phyloP scores from a whole-genome alignment of 176 grass and related monocot genomes.

The Chrysopogon serrulatus region DNA sequence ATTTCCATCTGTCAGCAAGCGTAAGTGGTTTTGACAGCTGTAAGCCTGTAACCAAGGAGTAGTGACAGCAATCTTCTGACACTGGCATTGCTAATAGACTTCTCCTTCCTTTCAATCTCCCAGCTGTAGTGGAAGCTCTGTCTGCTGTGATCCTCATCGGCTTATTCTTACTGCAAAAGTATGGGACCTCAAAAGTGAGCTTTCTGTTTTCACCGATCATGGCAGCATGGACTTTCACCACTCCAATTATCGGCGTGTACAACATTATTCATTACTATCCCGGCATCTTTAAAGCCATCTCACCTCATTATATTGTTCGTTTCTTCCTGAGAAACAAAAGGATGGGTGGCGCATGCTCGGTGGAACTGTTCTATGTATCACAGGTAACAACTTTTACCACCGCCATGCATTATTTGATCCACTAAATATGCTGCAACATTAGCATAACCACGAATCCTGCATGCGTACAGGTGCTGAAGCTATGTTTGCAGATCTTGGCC shows the following conservation, averaged over 20 bases:
- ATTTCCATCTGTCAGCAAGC: slow-evolving; percentile 53
- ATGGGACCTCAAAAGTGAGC: slow-evolving; percentile 78
- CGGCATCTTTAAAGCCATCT: slow-evolving; percentile 73
- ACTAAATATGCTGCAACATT: neutral
- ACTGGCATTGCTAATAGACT: neutral
- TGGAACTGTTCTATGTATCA: slow-evolving; percentile 88
- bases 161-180: slow-evolving; percentile 77
- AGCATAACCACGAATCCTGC: neutral
- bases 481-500: slow-evolving; percentile 92
- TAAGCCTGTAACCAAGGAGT: slow-evolving; percentile 2
- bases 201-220: slow-evolving; percentile 90
- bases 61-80: neutral
- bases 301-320: slow-evolving; percentile 61
- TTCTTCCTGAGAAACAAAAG: slow-evolving; percentile 68
- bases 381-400: slow-evolving; percentile 34
- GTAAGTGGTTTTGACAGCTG: slow-evolving; percentile 35
- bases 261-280: slow-evolving; percentile 70
- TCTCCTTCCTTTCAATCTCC: slow-evolving; percentile 5
- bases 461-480: slow-evolving; percentile 62
- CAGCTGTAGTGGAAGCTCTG: slow-evolving; percentile 60
- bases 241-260: slow-evolving; percentile 74
- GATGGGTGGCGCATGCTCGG: slow-evolving; percentile 74
- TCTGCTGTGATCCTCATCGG: slow-evolving; percentile 66
- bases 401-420: neutral
- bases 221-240: slow-evolving; percentile 76